phyloP scores from a whole-genome alignment of 1,139 yeast genomes.

The Geotrichum klebahnii region DNA sequence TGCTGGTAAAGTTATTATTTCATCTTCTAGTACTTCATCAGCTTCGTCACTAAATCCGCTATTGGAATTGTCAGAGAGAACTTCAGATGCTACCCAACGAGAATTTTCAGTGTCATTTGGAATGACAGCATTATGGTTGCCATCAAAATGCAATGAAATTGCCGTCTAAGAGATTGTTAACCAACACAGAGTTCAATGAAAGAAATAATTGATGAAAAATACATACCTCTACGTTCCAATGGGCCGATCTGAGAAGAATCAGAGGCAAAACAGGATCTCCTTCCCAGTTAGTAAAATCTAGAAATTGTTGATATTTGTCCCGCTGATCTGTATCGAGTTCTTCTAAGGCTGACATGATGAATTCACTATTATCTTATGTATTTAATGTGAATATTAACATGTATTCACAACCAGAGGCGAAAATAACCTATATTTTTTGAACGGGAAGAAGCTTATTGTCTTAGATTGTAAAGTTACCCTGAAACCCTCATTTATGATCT shows the following conservation, averaged over 20 bases:
- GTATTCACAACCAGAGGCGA: too few relatives aligned
- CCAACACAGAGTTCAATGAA: neutral
- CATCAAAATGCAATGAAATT: slow-evolving; percentile 34
- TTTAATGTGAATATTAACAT: too few relatives aligned
- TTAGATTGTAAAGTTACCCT: too few relatives aligned
- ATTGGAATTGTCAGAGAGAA: neutral
- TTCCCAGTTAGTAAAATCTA: slow-evolving; percentile 34
- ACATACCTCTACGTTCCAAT: slow-evolving; percentile 33
- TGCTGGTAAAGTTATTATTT: slow-evolving; percentile 24
- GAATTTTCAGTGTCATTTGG: slow-evolving; percentile 6
- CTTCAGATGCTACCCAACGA: neutral
- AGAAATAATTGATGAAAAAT: neutral
- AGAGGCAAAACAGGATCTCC: slow-evolving; percentile 29
- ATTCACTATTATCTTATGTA: too few relatives aligned
- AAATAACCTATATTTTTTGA: too few relatives aligned
- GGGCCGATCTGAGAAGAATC: slow-evolving; percentile 28
- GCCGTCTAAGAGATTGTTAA: slow-evolving; percentile 26
- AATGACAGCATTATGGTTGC: slow-evolving; percentile 29
- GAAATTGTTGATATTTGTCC: slow-evolving; percentile 28
- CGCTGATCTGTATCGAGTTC: slow-evolving; percentile 22
- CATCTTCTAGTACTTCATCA: slow-evolving; percentile 24
- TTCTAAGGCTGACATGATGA: slow-evolving; percentile 18
- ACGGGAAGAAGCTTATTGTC: too few relatives aligned
- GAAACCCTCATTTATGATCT: too few relatives aligned
- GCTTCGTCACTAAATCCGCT: neutral